These are phyloP conservation scores for Penicillium subrubescens DNA, from an alignment of 495 filamentous ascomycete species.

Conservation along the genomic window DNA sequence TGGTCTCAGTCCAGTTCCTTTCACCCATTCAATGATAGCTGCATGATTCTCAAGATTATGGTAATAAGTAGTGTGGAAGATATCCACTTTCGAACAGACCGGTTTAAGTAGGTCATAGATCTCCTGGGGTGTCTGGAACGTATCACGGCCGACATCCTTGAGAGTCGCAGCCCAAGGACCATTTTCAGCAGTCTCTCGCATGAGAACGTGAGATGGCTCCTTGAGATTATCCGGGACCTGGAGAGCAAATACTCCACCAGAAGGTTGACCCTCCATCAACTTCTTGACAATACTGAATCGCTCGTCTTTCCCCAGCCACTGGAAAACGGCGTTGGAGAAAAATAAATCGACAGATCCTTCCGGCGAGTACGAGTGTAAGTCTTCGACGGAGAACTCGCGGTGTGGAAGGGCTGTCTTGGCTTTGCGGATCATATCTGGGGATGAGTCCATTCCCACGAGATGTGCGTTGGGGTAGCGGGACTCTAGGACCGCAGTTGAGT, in stretches of 20 bases:
- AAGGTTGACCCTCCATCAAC: slow-evolving; percentile 38
- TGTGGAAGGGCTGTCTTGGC: slow-evolving; percentile 39
- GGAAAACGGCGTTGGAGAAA: slow-evolving; percentile 58
- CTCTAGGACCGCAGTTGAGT: slow-evolving; percentile 50
- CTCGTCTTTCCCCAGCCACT: slow-evolving; percentile 49
- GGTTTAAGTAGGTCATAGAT: slow-evolving; percentile 51
- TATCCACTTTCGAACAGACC: slow-evolving; percentile 39
- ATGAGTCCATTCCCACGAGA: slow-evolving; percentile 56
- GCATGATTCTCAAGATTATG: slow-evolving; percentile 48
- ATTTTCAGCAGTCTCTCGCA: slow-evolving; percentile 45
- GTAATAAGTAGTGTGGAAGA: slow-evolving; percentile 56
- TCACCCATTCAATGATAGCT: slow-evolving; percentile 59
- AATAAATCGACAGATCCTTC: slow-evolving; percentile 42
- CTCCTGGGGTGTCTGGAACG: slow-evolving; percentile 44
- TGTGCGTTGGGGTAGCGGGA: slow-evolving; percentile 45
- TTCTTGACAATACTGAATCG: slow-evolving; percentile 46
- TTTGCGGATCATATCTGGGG: slow-evolving; percentile 53
- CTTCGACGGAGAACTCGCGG: slow-evolving; percentile 38
- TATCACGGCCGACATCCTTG: slow-evolving; percentile 43
- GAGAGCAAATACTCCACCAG: slow-evolving; percentile 53
- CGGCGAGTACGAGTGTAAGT: slow-evolving; percentile 43
- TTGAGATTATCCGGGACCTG: slow-evolving; percentile 56
- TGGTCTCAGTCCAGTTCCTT: slow-evolving; percentile 55
- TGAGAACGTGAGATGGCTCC: slow-evolving; percentile 50
- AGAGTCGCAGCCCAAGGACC: slow-evolving; percentile 42